Base-by-base conservation (phyloP, 176 grass and related monocot genomes). In the Oryza officinalis region DNA sequence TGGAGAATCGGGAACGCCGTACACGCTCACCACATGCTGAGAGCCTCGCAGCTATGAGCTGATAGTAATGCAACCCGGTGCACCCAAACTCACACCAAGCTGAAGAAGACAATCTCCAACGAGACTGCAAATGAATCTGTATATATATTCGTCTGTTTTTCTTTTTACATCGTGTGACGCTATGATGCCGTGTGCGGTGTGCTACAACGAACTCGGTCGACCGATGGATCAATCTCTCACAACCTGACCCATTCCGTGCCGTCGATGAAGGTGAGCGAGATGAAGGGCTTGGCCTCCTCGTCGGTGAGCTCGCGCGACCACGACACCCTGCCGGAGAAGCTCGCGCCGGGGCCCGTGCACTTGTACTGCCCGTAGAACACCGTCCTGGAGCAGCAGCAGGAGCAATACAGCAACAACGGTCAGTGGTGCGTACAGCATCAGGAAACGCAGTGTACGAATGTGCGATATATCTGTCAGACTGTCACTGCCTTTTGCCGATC, bases 351-450 rank as follows among this genome's bases (percentile, higher is more conserved):
- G 0, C 96, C 96, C 2, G 80, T 86, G 91, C 96, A 99, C 84
- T 91, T 95, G 89, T 99, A 99, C 67, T 99, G 93, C 32, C 96
- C 96, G 45, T 96, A 99, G 88, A 99, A 99, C 82, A 98, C 96
- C 71, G 96, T 96, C 96, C 95, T 98, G 90, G 22, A 11, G 13
- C 72, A 49, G 0, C 41, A 3, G 2, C 18, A 3, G 54, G 20
- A 60, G 54, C 20, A 60, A 23, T 9, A 23, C 54, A 60, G 54
- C 18, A 23, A 10, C 18, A 60, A 8, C 18, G 54, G 54, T 60
- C 54, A 23, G 54, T 60, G 47, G 52, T 20, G 52, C 15, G 6
- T 22, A 57, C 52, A 57, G 18, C 52, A 57, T 57, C 52, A 8
- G 52, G 18, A 57, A 57, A 43, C 17, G 7, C 65, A 18, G 32